Evolutionary conservation across 2,329 filamentous ascomycete species (phyloP).

Genomic region (Eurotiales sp.): DNA sequence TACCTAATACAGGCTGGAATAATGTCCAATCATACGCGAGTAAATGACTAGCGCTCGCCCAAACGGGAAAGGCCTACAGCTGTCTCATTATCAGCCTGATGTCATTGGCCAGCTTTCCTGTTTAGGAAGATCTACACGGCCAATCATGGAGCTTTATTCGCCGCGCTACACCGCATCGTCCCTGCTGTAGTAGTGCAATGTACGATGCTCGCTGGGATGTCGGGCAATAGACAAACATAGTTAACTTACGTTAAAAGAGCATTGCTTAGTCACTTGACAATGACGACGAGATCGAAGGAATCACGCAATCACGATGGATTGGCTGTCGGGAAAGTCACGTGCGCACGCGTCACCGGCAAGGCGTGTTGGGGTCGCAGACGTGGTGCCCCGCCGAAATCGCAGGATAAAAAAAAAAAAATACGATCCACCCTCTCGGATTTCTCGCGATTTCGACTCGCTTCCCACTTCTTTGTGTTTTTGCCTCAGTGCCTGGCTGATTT

Average conservation of each 20-base stretch:
- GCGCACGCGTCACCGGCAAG: background rate
- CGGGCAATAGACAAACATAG: too few species aligned
- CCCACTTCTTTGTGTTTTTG: background rate
- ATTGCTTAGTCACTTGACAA: too few species aligned
- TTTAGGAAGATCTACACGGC: conserved; percentile 13
- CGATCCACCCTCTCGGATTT: background rate
- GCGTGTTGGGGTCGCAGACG: background rate
- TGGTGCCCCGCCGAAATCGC: background rate
- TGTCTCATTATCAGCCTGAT: background rate
- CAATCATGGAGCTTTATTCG: too few species aligned
- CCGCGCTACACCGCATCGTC: too few species aligned
- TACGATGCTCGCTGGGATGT: too few species aligned
- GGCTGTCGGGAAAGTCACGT: too few species aligned
- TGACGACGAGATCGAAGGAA: too few species aligned
- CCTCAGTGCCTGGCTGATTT: background rate
- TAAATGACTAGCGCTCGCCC: background rate
- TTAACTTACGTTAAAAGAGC: too few species aligned
- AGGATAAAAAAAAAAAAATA: too few species aligned
- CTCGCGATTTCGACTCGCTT: background rate
- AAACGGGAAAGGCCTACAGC: background rate
- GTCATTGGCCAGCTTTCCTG: background rate
- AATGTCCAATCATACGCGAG: background rate
- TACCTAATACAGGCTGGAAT: too few species aligned
- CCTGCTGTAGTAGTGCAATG: too few species aligned
- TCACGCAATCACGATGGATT: too few species aligned